Percentiles rank a stretch among this genome's conserved stretches.
Evolutionary conservation across 305 asterid species (phyloP).

Genomic region (Stenogyne calaminthoides): DNA sequence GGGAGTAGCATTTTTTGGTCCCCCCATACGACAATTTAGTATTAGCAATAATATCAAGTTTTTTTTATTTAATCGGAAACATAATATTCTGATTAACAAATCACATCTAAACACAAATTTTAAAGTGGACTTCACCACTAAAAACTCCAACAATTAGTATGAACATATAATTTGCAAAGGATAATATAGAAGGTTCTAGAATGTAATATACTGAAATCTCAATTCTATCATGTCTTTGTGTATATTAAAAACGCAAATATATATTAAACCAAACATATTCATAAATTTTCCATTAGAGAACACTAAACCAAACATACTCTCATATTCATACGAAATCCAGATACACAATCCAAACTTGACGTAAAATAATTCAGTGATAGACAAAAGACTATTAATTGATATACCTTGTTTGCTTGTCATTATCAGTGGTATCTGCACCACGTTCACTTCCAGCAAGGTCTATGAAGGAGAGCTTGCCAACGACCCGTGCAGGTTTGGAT

Average conservation of each 20-base stretch:
- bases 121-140: background rate
- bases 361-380: background rate
- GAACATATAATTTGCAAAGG: background rate
- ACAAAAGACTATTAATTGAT: conserved; percentile 4
- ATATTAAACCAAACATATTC: no score
- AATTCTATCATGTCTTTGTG: no score
- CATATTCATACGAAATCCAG: no score
- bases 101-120: background rate
- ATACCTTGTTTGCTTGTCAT: conserved; percentile 97
- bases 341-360: background rate
- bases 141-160: background rate
- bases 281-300: no score
- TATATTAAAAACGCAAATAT: no score
- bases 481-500: conserved; percentile 83
- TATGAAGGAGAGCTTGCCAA: conserved; percentile 98
- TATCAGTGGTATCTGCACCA: conserved; percentile 99
- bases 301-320: no score
- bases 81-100: background rate
- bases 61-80: background rate
- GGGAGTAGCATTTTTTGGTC: background rate
- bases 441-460: conserved; percentile 99
- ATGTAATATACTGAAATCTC: no score
- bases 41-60: background rate
- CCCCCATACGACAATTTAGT: background rate
- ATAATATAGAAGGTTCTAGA: background rate